Conservation (phyloP, 495 filamentous ascomycete species). For the Aspergillus cristatus region DNA sequence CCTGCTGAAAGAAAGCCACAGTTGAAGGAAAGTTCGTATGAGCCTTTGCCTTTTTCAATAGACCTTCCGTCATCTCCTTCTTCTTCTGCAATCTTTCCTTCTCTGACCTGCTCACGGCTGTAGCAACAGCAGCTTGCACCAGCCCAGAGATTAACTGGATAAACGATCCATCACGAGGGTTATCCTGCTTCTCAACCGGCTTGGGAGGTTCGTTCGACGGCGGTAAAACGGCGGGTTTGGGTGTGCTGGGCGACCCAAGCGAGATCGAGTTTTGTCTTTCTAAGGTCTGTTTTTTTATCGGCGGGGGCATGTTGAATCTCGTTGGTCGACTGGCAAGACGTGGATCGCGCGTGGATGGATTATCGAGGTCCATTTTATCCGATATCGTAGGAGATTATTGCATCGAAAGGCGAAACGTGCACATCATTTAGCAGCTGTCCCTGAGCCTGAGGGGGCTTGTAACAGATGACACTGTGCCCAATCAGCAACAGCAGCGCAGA, state of each 20-base stretch:
- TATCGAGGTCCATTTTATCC: slow-evolving; percentile 7
- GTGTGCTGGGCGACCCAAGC: no score
- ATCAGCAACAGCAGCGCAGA: no score
- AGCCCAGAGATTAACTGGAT: slow-evolving; percentile 12
- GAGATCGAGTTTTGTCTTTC: no score
- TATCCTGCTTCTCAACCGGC: background rate
- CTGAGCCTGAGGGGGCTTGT: no score
- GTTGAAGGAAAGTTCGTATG: slow-evolving; percentile 15
- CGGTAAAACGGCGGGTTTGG: no score
- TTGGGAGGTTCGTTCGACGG: no score
- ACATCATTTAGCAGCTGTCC: no score
- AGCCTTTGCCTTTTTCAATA: slow-evolving; percentile 13
- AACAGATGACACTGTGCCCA: no score
- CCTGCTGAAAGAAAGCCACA: slow-evolving; percentile 9
- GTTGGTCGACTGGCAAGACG: slow-evolving; percentile 2
- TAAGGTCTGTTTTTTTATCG: no score
- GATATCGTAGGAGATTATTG: background rate
- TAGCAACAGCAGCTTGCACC: slow-evolving; percentile 10
- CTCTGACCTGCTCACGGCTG: slow-evolving; percentile 8
- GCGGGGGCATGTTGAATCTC: background rate
- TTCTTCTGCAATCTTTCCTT: slow-evolving; percentile 16
- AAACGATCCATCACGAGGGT: slow-evolving; percentile 4
- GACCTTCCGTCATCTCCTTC: slow-evolving; percentile 6
- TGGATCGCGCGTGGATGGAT: slow-evolving; percentile 4
- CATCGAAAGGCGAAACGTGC: no score